Evolutionary conservation across 176 grass and related monocot species (phyloP).

Genomic region (Ensete glaucum): DNA sequence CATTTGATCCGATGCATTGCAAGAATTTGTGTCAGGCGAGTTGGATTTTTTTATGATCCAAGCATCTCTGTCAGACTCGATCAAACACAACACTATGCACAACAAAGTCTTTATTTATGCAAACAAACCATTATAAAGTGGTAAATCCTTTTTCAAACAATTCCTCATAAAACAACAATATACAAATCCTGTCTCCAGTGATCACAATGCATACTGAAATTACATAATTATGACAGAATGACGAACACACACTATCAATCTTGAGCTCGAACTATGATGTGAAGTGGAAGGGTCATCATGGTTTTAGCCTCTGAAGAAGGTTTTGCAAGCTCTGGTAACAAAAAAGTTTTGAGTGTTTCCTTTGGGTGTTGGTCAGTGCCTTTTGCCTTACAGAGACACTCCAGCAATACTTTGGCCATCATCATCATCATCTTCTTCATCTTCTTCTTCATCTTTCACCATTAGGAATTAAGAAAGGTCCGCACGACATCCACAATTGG

Average conservation of each 20-base stretch:
- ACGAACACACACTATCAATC: neutral
- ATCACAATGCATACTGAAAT: neutral
- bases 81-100: no score
- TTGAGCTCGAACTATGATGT: neutral
- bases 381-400: no score
- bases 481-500: slow-evolving; percentile 78
- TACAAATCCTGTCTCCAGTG: neutral
- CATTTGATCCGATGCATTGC: no score
- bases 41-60: no score
- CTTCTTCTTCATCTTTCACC: no score
- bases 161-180: no score
- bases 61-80: no score
- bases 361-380: neutral
- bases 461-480: slow-evolving; percentile 56
- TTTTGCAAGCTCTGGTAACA: neutral
- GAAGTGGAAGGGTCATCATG: neutral
- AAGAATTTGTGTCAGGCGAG: no score
- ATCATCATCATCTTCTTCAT: neutral
- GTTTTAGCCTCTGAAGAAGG: neutral
- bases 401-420: no score
- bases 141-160: no score
- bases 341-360: neutral
- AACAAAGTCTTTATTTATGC: no score
- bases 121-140: no score
- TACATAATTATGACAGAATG: neutral